These are phyloP conservation scores for Madurella fahalii DNA, from an alignment of 2,329 filamentous ascomycete genomes.

Conservation along the genomic window DNA sequence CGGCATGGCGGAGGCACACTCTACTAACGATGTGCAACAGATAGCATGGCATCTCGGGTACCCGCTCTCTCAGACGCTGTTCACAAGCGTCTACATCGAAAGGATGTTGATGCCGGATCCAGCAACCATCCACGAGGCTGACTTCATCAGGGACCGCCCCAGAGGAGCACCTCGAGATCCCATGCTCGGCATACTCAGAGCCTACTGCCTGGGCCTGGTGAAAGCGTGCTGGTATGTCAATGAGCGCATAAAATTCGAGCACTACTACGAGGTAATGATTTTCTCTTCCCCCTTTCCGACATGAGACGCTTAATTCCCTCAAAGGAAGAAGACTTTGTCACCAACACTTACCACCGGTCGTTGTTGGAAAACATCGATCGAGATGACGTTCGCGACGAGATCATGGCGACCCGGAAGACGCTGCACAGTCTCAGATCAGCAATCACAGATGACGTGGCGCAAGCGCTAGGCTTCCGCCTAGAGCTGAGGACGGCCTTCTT, in stretches of 20 bases:
- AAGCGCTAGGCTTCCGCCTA: slow-evolving; percentile 62
- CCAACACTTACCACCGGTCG: slow-evolving; percentile 79
- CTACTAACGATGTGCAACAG: slow-evolving; percentile 39
- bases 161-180: slow-evolving; percentile 35
- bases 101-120: slow-evolving; percentile 70
- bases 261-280: slow-evolving; percentile 75
- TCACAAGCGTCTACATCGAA: slow-evolving; percentile 89
- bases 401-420: slow-evolving; percentile 53
- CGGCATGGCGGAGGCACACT: not conserved
- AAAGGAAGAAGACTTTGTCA: slow-evolving; percentile 94
- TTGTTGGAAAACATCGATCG: slow-evolving; percentile 63
- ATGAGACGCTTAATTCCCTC: not conserved
- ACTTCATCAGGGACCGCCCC: slow-evolving; percentile 48
- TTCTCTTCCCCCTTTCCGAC: not conserved
- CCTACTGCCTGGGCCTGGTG: slow-evolving; percentile 80
- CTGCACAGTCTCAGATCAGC: slow-evolving; percentile 41
- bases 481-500: slow-evolving; percentile 63
- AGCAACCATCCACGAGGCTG: slow-evolving; percentile 58
- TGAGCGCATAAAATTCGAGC: slow-evolving; percentile 70
- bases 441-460: slow-evolving; percentile 39
- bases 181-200: slow-evolving; percentile 65
- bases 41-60: slow-evolving; percentile 98
- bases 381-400: slow-evolving; percentile 49
- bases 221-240: slow-evolving; percentile 81
- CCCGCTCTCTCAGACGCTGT: slow-evolving; percentile 87